A percentile compares a stretch with the other conserved stretches of the same genome.
Evolutionary conservation across 352 stramenopile genomes (phyloP).

Genomic region (Labyrinthula sp.): DNA sequence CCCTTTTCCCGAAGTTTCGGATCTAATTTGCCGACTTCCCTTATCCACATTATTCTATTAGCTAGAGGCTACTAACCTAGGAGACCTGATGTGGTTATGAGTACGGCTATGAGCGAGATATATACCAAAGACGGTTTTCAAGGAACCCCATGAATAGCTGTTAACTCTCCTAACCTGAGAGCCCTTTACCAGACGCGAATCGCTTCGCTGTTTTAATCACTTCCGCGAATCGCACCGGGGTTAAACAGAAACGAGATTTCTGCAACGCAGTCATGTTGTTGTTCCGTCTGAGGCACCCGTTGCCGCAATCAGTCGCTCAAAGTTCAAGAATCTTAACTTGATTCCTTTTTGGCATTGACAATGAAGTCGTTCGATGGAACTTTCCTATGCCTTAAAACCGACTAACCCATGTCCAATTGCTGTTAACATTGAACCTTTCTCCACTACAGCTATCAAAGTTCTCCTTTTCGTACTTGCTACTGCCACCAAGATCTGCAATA

Average conservation of each 20-base stretch:
- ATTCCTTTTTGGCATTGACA: constrained; percentile 51
- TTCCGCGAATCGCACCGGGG: constrained; percentile 41
- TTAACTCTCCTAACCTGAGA: constrained; percentile 41
- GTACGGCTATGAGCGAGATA: constrained; percentile 52
- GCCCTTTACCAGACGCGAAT: constrained; percentile 42
- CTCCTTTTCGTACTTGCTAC: constrained; percentile 59
- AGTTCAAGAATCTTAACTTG: constrained; percentile 54
- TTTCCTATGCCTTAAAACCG: constrained; percentile 51
- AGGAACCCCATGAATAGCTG: constrained; percentile 43
- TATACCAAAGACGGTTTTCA: constrained; percentile 50
- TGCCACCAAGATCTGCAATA: constrained; percentile 60
- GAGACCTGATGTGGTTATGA: constrained; percentile 61
- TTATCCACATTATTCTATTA: constrained; percentile 61
- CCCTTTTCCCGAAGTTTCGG: constrained; percentile 55
- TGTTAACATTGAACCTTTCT: constrained; percentile 58
- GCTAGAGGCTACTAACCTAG: constrained; percentile 58
- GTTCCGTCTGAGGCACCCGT: constrained; percentile 46
- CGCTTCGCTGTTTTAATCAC: constrained; percentile 46
- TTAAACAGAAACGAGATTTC: constrained; percentile 56
- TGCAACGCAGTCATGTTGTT: constrained; percentile 38
- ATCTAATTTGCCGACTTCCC: constrained; percentile 61
- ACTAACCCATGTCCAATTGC: constrained; percentile 55
- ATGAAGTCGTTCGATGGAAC: constrained; percentile 34
- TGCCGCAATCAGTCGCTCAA: constrained; percentile 43
- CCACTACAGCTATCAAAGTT: constrained; percentile 59